These are phyloP conservation scores for Tricholoma terreum DNA, from an alignment of 768 basidiomycete genomes.

Conservation along the genomic window DNA sequence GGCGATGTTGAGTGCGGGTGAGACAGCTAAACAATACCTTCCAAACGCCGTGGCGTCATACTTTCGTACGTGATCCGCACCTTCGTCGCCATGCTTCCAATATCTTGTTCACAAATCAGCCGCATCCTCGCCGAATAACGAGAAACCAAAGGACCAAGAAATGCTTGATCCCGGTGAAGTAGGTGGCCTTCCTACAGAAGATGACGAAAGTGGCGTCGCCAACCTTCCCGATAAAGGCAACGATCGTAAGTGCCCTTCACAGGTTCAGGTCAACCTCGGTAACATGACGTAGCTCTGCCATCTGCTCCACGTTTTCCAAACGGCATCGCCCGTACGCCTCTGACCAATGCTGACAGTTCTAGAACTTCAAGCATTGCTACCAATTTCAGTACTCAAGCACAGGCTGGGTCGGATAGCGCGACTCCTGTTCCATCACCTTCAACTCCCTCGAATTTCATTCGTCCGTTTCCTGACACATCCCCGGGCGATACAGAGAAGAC, in stretches of 20 bases:
- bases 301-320: not conserved
- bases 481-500: not conserved
- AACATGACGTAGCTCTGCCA: not conserved
- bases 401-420: constrained; percentile 6
- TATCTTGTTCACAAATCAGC: not conserved
- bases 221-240: not conserved
- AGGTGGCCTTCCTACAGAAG: not conserved
- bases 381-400: constrained; percentile 15
- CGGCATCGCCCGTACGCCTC: not conserved
- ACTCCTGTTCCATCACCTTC: not conserved
- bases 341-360: not conserved
- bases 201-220: not conserved
- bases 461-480: not conserved
- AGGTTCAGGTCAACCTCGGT: not conserved
- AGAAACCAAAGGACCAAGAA: not conserved
- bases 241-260: not conserved
- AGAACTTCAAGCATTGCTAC: not conserved
- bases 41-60: constrained; percentile 12
- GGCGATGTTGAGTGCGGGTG: constrained; percentile 15
- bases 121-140: not conserved
- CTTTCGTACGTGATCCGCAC: constrained; percentile 8
- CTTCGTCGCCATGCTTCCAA: not conserved
- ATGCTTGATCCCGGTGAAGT: not conserved
- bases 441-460: not conserved
- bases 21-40: constrained; percentile 20